phyloP scores from a whole-genome alignment of 2,329 filamentous ascomycete species.

The Pseudocercospora pini-densiflorae region DNA sequence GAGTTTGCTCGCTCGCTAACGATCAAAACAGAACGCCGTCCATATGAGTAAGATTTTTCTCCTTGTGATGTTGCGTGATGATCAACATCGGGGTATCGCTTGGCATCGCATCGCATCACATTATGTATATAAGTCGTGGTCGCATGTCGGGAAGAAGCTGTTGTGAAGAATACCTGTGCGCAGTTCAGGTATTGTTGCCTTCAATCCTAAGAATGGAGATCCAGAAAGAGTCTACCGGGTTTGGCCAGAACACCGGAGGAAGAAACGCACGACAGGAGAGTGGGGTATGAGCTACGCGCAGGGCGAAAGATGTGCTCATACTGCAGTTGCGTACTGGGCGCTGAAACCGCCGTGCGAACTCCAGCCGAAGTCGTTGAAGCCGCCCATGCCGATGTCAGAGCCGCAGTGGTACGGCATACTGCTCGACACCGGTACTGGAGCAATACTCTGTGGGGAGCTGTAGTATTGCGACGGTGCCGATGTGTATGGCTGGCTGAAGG shows the following conservation, averaged over 20 bases:
- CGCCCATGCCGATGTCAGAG: slow-evolving; percentile 63
- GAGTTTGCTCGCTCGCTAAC: slow-evolving; percentile 30
- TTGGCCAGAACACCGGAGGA: slow-evolving; percentile 48
- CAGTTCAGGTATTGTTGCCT: slow-evolving; percentile 38
- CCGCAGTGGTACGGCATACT: slow-evolving; percentile 85
- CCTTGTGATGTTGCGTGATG: slow-evolving; percentile 41
- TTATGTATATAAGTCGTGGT: slow-evolving; percentile 37
- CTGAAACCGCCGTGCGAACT: slow-evolving; percentile 80
- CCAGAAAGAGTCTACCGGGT: slow-evolving; percentile 39
- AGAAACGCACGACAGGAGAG: slow-evolving; percentile 33
- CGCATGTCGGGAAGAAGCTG: slow-evolving; percentile 43
- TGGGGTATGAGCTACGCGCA: slow-evolving; percentile 40
- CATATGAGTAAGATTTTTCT: slow-evolving; percentile 54
- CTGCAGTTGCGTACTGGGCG: slow-evolving; percentile 71
- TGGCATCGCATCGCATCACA: slow-evolving; percentile 48
- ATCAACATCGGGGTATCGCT: slow-evolving; percentile 45
- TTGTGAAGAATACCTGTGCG: slow-evolving; percentile 40
- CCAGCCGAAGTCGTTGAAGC: slow-evolving; percentile 82
- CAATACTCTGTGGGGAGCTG: slow-evolving; percentile 74
- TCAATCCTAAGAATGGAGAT: slow-evolving; percentile 26
- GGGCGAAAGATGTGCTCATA: slow-evolving; percentile 70
- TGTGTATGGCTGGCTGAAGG: slow-evolving; percentile 78
- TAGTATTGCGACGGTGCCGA: slow-evolving; percentile 66
- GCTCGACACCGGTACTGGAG: slow-evolving; percentile 82
- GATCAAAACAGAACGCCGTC: slow-evolving; percentile 53